phyloP scores from a whole-genome alignment of 2,329 filamentous ascomycete species.

The Ophiocordyceps sinensis region DNA sequence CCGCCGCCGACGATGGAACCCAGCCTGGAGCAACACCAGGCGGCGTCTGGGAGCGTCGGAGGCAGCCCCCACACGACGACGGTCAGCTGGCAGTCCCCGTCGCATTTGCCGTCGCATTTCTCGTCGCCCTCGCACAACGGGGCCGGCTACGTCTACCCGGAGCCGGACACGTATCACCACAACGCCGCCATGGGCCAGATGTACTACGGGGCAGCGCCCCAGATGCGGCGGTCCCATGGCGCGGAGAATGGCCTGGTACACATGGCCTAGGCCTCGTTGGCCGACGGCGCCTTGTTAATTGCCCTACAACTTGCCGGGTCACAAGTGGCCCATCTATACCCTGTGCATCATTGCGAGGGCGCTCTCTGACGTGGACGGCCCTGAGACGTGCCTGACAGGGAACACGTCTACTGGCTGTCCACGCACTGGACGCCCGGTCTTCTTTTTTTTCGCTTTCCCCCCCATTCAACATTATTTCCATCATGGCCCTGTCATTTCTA shows the following conservation, averaged over 20 bases:
- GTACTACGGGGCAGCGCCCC: slow-evolving; percentile 53
- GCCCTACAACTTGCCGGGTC: not conserved
- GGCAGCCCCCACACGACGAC: slow-evolving; percentile 76
- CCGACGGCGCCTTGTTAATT: not conserved
- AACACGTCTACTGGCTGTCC: no score
- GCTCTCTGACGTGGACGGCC: not conserved
- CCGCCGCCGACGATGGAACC: slow-evolving; percentile 77
- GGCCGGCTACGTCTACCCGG: slow-evolving; percentile 63
- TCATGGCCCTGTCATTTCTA: no score
- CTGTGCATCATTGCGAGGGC: slow-evolving; percentile 6
- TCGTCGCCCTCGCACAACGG: slow-evolving; percentile 54
- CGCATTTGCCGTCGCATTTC: slow-evolving; percentile 57
- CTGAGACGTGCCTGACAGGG: no score
- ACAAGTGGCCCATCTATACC: slow-evolving; percentile 8
- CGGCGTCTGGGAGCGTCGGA: slow-evolving; percentile 51
- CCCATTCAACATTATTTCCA: no score
- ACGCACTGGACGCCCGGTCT: no score
- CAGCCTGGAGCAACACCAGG: slow-evolving; percentile 61
- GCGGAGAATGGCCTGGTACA: slow-evolving; percentile 45
- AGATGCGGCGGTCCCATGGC: slow-evolving; percentile 60
- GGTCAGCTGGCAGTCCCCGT: slow-evolving; percentile 77
- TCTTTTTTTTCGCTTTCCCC: no score
- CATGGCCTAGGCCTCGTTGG: slow-evolving; percentile 18
- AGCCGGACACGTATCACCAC: slow-evolving; percentile 59
- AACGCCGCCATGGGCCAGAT: slow-evolving; percentile 48